Evolutionary conservation across 495 filamentous ascomycete species (phyloP).

Genomic region (Aspergillus bertholletiae): DNA sequence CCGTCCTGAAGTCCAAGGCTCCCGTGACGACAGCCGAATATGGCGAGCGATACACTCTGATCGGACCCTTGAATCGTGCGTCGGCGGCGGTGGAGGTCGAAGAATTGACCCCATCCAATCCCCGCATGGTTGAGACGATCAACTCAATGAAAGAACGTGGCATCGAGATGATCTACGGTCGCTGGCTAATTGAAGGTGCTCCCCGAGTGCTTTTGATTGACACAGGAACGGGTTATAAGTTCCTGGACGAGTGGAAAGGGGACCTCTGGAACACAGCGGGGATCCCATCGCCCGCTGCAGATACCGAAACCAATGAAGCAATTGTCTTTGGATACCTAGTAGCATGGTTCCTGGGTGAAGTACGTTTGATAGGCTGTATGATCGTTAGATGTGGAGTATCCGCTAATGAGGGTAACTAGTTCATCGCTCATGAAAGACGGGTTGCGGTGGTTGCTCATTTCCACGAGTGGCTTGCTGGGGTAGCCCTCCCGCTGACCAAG

Average conservation of each 20-base stretch:
- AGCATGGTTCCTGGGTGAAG: constrained; percentile 97
- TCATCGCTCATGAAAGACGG: constrained; percentile 84
- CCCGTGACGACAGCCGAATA: constrained; percentile 97
- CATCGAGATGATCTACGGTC: constrained; percentile 85
- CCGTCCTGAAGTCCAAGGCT: constrained; percentile 97
- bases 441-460: constrained; percentile 95
- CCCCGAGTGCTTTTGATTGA: constrained; percentile 92
- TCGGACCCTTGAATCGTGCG: constrained; percentile 87
- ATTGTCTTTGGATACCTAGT: constrained; percentile 97
- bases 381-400: not conserved
- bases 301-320: constrained; percentile 95
- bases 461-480: constrained; percentile 97
- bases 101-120: constrained; percentile 78
- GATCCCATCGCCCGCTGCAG: constrained; percentile 85
- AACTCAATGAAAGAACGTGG: constrained; percentile 86
- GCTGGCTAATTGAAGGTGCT: constrained; percentile 97
- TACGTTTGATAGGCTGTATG: constrained; percentile 34
- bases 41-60: constrained; percentile 93
- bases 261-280: constrained; percentile 93
- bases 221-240: constrained; percentile 85
- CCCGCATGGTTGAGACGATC: constrained; percentile 76
- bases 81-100: constrained; percentile 97
- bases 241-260: constrained; percentile 93
- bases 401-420: constrained; percentile 48
- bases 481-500: constrained; percentile 89